Percentiles rank a stretch among this genome's conserved stretches.
Evolutionary conservation across 169 alveolate genomes (phyloP).

Genomic region (Plasmodium gallinaceum): DNA sequence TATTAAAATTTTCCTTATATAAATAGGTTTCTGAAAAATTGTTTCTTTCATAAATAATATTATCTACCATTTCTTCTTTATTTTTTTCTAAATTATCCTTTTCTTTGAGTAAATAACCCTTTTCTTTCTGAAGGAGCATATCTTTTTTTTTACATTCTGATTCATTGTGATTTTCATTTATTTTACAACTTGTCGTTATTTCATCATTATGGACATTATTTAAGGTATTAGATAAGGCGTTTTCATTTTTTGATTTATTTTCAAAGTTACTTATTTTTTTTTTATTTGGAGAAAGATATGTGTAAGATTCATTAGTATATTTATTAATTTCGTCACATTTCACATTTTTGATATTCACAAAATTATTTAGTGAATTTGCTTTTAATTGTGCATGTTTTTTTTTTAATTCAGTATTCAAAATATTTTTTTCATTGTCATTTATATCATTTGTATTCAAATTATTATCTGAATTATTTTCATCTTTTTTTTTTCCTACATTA

Average conservation of each 20-base stretch:
- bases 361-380: not conserved
- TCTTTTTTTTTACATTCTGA: not conserved
- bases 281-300: not conserved
- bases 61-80: not conserved
- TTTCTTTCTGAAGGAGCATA: too few relatives aligned
- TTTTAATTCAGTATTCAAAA: not conserved
- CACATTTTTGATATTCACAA: not conserved
- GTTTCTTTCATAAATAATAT: not conserved
- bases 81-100: too few relatives aligned
- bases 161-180: not conserved
- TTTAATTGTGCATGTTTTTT: conserved; percentile 19
- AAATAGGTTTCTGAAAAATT: conserved; percentile 12
- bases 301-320: not conserved
- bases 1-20: conserved; percentile 3
- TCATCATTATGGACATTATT: not conserved
- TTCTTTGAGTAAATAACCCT: too few relatives aligned
- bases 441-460: not conserved
- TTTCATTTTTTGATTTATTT: not conserved
- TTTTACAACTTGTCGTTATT: not conserved
- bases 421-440: not conserved
- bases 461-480: not conserved
- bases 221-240: not conserved
- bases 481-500: not conserved
- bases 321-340: not conserved
- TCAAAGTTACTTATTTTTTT: not conserved